These are phyloP conservation scores for Dichotomopilus funicola DNA, from an alignment of 2,329 filamentous ascomycete genomes.

Conservation along the genomic window DNA sequence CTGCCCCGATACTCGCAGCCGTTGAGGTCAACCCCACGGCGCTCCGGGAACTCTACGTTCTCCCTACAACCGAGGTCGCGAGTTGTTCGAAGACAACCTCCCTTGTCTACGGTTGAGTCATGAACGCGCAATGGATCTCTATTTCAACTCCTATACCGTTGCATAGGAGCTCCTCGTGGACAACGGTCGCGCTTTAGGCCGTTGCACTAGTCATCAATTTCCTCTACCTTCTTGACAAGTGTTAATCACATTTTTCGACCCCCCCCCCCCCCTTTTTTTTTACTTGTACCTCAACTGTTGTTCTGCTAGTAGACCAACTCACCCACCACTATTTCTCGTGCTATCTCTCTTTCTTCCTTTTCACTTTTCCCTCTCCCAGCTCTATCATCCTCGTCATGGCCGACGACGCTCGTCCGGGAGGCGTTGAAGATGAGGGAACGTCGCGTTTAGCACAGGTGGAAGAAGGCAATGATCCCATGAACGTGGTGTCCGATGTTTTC, in stretches of 20 bases:
- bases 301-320: conserved; percentile 1
- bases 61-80: no score
- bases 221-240: conserved; percentile 23
- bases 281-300: conserved; percentile 5
- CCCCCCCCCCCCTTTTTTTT: neutral
- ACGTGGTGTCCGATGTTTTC: neutral
- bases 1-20: no score
- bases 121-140: neutral
- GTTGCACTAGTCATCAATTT: conserved; percentile 9
- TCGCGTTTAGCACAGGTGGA: no score
- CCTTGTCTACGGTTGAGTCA: no score
- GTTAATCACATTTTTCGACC: conserved; percentile 14
- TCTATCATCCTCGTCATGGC: conserved; percentile 3
- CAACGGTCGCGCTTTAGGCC: conserved; percentile 11
- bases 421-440: neutral
- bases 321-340: neutral
- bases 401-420: conserved; percentile 5
- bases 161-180: conserved; percentile 11
- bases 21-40: no score
- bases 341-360: conserved; percentile 10
- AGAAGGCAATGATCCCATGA: no score
- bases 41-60: no score
- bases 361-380: neutral
- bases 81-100: no score
- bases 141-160: conserved; percentile 7